Conservation (phyloP, 768 basidiomycete genomes). For the Auricularia heimuer region DNA sequence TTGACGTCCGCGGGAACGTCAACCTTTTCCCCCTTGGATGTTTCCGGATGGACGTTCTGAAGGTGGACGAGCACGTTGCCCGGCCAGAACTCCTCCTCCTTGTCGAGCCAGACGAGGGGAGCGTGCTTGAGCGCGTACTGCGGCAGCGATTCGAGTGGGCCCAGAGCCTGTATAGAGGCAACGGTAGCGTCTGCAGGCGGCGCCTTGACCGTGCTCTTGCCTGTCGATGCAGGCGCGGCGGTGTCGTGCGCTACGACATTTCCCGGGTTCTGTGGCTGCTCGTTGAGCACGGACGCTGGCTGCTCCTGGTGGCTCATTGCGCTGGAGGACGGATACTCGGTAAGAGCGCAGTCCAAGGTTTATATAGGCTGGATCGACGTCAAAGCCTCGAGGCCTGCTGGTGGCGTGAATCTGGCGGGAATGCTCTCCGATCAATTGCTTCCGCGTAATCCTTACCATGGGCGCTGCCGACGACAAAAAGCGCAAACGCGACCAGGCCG, state of each 20-base stretch:
- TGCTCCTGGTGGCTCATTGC: background rate
- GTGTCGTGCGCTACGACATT: background rate
- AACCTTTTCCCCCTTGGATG: background rate
- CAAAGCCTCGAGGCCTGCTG: too few relatives aligned
- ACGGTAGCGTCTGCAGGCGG: background rate
- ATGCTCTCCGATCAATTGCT: too few relatives aligned
- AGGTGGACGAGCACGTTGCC: slow-evolving; percentile 1
- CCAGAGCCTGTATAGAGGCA: background rate
- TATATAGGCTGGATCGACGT: too few relatives aligned
- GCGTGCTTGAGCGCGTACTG: slow-evolving; percentile 2
- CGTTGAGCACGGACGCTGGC: background rate
- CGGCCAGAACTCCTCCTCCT: slow-evolving; percentile 4
- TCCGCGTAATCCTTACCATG: background rate
- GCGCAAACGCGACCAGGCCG: slow-evolving; percentile 6
- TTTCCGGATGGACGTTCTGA: background rate
- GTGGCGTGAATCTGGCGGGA: too few relatives aligned
- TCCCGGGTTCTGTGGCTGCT: background rate
- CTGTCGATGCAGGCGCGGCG: background rate
- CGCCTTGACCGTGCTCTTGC: background rate
- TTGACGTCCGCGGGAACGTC: background rate
- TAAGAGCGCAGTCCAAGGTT: too few relatives aligned
- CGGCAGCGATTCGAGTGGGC: background rate
- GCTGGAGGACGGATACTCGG: background rate
- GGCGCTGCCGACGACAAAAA: background rate
- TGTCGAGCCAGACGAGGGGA: slow-evolving; percentile 3